Evolutionary conservation across 768 basidiomycete species (phyloP).

Genomic region (Serendipita indica): DNA sequence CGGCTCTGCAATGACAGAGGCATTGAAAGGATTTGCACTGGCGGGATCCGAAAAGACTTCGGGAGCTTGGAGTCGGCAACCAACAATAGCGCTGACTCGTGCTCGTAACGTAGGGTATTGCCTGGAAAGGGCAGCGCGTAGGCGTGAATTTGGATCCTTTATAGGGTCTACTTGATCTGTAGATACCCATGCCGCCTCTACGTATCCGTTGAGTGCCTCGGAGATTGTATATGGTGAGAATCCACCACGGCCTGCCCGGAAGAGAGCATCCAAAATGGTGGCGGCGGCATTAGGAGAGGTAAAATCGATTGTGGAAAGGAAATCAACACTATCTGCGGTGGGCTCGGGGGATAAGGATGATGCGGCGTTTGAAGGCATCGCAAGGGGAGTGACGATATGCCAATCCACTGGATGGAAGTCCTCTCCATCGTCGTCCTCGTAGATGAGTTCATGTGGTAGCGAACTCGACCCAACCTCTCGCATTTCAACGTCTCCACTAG

Average conservation of each 20-base stretch:
- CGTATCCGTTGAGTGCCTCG: neutral
- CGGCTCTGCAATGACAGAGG: too few species aligned
- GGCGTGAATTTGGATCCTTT: neutral
- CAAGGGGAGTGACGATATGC: neutral
- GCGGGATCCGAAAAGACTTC: too few species aligned
- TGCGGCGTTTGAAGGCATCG: neutral
- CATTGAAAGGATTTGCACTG: too few species aligned
- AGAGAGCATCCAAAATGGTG: neutral
- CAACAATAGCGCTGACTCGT: constrained; percentile 72
- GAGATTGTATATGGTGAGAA: constrained; percentile 5
- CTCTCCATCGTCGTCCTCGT: neutral
- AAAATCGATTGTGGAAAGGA: neutral
- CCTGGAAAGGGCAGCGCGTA: neutral
- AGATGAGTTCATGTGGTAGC: neutral
- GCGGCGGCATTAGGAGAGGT: neutral
- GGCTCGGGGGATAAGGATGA: neutral
- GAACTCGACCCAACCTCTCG: neutral
- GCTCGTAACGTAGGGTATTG: constrained; percentile 50
- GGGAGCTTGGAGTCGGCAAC: constrained; percentile 59
- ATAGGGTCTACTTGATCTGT: neutral
- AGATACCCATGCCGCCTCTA: neutral
- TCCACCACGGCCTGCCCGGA: neutral
- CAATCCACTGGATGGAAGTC: neutral
- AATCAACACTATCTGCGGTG: neutral
- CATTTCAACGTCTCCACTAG: neutral